Base-by-base conservation (phyloP, 441 rosid species). In the Hura crepitans region DNA sequence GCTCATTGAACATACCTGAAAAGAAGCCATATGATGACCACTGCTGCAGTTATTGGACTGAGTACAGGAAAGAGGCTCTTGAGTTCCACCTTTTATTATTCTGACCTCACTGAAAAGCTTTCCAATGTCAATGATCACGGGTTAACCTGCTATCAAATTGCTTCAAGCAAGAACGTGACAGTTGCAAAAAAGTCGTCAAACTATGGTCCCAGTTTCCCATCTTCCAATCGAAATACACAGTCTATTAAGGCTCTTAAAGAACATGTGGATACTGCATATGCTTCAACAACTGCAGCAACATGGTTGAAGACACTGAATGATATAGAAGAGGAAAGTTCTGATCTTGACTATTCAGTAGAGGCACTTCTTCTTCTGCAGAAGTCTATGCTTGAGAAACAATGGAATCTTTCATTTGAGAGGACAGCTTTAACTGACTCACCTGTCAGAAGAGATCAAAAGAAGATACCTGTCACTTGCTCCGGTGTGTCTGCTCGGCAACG, bases 301-400 rank as follows among this genome's bases (percentile, higher is more conserved):
- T 69, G 85, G 86, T 27, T 71, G 73, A 72, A 71, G 63, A 81
- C 77, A 66, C 56, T 81, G 11, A 70, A 72, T 77, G 85, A 82
- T 35, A 51, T 80, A 1, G 81, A 82, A 77, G 88, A 78, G 79
- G 86, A 84, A 62, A 73, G 56, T 71, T 73, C 80, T 61, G 87
- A 80, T 53, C 83, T 83, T 62, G 82, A 82, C 66, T 79, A 66
- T 71, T 90, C 94, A 1, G 81, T 94, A 47, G 97, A 94, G 50
- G 97, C 89, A 63, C 83, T 92, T 47, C 88, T 94, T 46, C 73
- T 94, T 80, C 79, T 92, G 72, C 99, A 94, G 82, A 94, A 87
- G 82, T 89, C 91, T 62, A 84, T 92, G 90, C 85, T 94, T 51
- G 99, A 94, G 71, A 89, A 93, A 77, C 97, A 92, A 54, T 94